Evolutionary conservation across 2,329 filamentous ascomycete genomes (phyloP), one percentile per base, ranked within the genome.

Genomic region (Colletotrichum sp.): DNA sequence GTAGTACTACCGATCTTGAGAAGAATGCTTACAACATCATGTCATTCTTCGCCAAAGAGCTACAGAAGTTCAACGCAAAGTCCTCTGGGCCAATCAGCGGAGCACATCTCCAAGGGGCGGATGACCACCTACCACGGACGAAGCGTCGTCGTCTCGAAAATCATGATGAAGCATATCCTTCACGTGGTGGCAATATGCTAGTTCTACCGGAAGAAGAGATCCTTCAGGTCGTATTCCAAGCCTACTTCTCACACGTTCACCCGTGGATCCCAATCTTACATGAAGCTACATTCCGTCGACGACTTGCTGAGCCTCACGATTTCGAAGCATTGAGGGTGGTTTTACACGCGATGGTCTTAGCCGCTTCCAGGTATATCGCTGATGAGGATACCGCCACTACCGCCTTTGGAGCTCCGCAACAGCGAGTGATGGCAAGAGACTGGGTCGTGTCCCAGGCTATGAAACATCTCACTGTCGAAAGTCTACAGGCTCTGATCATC

Each of bases 191-290:
- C n/a, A 24, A 36, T 13, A 1, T 18, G 4, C 69, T 28, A 12
- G 16, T 5, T 12, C n/a, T 70, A 0, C 71, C 39, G 12, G 67
- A 79, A 65, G 28, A 76, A n/a, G 70, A 81, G 12, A 18, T 79
- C 4, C 8, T 84, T 2, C 75, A 82, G 12, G 71, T 78, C 16
- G 64, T 84, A 1, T 70, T 85, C 2, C 78, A 80, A n/a, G 79
- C 82, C 6, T 86, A 86, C 73, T 86, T 86, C 71, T 75, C 76
- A 9, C 77, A 80, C 15, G 80, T 86, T 2, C 85, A 86, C 57
- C 85, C 85, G 0, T 87, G 84, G 82, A 84, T 84, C n/a, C 84
- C 84, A 0, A 83, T 86, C 57, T 69, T 86, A 8, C 84, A 85
- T 69, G 80, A 85, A 69, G 78, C 70, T n/a, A 75, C 81, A 2